Evolutionary conservation across 768 basidiomycete species (phyloP).

Genomic region (Chiua virens): DNA sequence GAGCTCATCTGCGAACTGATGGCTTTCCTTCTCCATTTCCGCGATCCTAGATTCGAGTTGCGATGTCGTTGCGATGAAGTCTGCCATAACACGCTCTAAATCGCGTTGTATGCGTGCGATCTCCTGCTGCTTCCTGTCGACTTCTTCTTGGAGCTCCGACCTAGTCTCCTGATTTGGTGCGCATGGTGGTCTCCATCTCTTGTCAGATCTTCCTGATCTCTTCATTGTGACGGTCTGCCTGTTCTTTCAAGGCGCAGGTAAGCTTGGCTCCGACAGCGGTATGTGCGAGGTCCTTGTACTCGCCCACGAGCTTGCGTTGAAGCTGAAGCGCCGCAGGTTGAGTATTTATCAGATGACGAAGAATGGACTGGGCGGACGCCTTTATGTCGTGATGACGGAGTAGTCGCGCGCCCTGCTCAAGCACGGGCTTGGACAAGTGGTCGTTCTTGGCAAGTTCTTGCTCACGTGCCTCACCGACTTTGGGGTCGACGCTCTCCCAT

Average conservation of each 20-base stretch:
- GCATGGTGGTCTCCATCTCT: slow-evolving; percentile 48
- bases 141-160: slow-evolving; percentile 45
- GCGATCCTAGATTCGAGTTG: slow-evolving; percentile 30
- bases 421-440: slow-evolving; percentile 50
- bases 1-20: slow-evolving; percentile 14
- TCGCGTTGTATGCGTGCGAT: slow-evolving; percentile 43
- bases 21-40: slow-evolving; percentile 28
- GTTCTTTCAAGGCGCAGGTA: slow-evolving; percentile 45
- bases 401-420: slow-evolving; percentile 47
- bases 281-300: slow-evolving; percentile 47
- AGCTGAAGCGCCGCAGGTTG: slow-evolving; percentile 48
- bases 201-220: slow-evolving; percentile 47
- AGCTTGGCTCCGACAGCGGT: slow-evolving; percentile 56
- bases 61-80: slow-evolving; percentile 38
- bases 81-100: slow-evolving; percentile 37
- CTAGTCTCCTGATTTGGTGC: slow-evolving; percentile 46
- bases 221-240: slow-evolving; percentile 43
- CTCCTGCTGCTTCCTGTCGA: slow-evolving; percentile 41
- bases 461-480: slow-evolving; percentile 43
- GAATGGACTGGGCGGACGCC: slow-evolving; percentile 41
- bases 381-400: slow-evolving; percentile 42
- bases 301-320: slow-evolving; percentile 53
- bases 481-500: slow-evolving; percentile 44
- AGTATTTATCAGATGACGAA: slow-evolving; percentile 41
- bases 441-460: slow-evolving; percentile 39